These are phyloP conservation scores for Brassica juncea DNA, from an alignment of 345 rosid genomes.

Conservation along the genomic window DNA sequence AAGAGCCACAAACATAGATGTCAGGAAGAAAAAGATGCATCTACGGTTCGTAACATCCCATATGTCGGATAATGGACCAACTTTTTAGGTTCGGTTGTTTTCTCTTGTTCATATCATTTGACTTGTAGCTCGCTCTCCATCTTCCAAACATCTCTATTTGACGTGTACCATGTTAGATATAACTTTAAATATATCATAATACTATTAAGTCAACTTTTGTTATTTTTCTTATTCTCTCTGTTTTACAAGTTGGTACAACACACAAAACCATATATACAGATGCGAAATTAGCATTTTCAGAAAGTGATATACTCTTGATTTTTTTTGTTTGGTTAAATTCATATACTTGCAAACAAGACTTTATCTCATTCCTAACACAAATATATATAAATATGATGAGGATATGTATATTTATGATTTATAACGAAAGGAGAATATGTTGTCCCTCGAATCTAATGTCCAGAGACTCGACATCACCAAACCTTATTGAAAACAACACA, in stretches of 20 bases:
- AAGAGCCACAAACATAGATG: slow-evolving; percentile 28
- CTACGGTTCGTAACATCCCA: slow-evolving; percentile 44
- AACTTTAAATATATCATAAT: not conserved
- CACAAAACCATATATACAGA: not conserved
- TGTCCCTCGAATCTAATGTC: slow-evolving; percentile 1
- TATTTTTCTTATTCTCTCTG: not conserved
- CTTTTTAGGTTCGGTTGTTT: slow-evolving; percentile 26
- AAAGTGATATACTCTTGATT: not conserved
- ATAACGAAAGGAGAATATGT: not conserved
- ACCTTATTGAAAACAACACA: slow-evolving; percentile 21
- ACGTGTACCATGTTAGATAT: not conserved
- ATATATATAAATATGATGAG: not conserved
- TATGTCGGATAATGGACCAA: slow-evolving; percentile 31
- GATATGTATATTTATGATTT: not conserved
- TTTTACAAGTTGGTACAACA: not conserved
- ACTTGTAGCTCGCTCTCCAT: not conserved
- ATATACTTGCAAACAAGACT: not conserved
- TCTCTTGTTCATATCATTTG: slow-evolving; percentile 11
- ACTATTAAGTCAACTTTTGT: not conserved
- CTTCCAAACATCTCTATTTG: not conserved
- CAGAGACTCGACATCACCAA: slow-evolving; percentile 15
- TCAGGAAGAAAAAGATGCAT: slow-evolving; percentile 27
- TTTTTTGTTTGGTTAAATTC: not conserved
- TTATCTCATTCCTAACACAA: not conserved
- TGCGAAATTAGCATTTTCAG: not conserved